These are phyloP conservation scores for Dipteronia sinensis DNA, from an alignment of 345 rosid genomes.

Conservation along the genomic window DNA sequence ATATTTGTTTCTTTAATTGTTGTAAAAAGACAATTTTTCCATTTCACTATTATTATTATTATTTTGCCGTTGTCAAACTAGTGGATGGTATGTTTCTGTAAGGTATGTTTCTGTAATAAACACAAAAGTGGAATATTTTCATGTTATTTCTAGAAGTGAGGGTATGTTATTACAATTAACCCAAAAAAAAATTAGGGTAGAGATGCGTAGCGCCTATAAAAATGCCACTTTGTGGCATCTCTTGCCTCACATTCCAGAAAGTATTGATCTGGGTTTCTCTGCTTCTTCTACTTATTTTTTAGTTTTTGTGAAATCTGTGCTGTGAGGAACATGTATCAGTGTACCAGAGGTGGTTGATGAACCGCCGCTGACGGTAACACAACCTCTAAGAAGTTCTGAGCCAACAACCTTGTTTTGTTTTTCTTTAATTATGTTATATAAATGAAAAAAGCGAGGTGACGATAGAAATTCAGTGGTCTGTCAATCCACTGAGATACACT, in stretches of 20 bases:
- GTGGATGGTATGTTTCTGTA: no score
- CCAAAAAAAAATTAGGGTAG: no score
- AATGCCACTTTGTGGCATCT: background rate
- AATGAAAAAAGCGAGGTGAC: conserved; percentile 40
- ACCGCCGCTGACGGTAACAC: conserved; percentile 46
- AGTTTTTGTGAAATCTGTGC: conserved; percentile 5
- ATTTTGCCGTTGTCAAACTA: no score
- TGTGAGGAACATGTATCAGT: conserved; percentile 36
- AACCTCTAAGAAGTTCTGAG: conserved; percentile 74
- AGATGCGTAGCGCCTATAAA: conserved; percentile 6
- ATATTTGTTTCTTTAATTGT: no score
- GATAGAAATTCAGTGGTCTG: conserved; percentile 49
- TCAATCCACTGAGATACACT: conserved; percentile 44
- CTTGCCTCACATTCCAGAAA: rapidly evolving
- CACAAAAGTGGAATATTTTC: no score
- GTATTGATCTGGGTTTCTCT: background rate
- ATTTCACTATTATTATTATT: no score
- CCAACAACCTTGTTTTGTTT: background rate
- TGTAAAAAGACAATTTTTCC: no score
- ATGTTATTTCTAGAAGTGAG: no score
- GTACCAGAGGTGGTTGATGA: conserved; percentile 35
- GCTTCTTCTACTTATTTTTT: no score
- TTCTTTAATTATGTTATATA: background rate
- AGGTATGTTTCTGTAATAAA: no score
- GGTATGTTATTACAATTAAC: no score